Conservation (phyloP, 78 protist genomes). For the Anaeramoeba flamelloides region DNA sequence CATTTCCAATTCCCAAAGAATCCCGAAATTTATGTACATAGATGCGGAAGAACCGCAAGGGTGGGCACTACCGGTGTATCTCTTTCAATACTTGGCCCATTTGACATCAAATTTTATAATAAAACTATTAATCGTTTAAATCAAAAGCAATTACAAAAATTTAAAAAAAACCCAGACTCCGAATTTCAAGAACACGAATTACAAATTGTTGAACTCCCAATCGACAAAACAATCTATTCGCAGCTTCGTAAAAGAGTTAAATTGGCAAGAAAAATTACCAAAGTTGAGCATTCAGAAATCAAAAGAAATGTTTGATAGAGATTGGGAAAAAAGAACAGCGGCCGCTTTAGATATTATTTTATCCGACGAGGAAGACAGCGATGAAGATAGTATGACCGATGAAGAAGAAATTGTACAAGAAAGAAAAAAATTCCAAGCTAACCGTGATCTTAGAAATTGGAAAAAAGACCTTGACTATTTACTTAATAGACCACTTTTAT, state of each 20-base stretch:
- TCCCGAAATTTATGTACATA: background rate
- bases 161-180: too few species aligned
- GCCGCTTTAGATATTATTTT: background rate
- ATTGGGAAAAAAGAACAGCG: background rate
- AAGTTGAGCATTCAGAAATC: background rate
- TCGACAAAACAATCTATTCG: background rate
- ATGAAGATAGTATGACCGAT: too few species aligned
- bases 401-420: too few species aligned
- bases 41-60: constrained; percentile 1
- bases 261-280: background rate
- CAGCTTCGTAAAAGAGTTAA: background rate
- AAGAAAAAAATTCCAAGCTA: too few species aligned
- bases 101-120: background rate
- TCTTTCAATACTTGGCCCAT: background rate
- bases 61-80: background rate
- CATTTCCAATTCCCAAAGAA: background rate
- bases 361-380: too few species aligned
- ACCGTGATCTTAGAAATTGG: too few species aligned
- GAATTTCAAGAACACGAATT: too few species aligned
- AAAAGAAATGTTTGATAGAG: background rate
- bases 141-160: background rate
- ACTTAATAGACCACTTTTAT: too few species aligned
- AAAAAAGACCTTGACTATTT: too few species aligned
- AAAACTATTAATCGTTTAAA: background rate
- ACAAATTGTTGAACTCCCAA: background rate